Conservation (phyloP, 805 yeast genomes). For the Suhomyces tanzawaensis region DNA sequence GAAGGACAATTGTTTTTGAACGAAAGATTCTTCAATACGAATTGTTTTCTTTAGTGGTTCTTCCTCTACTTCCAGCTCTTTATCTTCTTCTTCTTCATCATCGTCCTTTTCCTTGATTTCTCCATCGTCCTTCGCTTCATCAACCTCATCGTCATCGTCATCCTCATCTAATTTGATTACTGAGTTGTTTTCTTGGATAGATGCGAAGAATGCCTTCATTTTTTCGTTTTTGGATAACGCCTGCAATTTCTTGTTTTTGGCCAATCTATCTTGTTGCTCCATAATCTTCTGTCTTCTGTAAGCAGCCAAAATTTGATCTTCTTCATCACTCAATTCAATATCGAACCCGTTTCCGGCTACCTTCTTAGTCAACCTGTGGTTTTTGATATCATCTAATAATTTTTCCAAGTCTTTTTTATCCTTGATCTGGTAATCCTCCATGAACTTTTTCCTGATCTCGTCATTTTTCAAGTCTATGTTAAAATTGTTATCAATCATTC, state of each 20-base stretch:
- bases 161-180: conserved; percentile 27
- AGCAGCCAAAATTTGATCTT: conserved; percentile 56
- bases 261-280: conserved; percentile 49
- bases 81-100: conserved; percentile 15
- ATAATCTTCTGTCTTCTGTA: conserved; percentile 42
- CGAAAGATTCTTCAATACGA: conserved; percentile 52
- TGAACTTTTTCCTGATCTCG: conserved; percentile 55
- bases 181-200: conserved; percentile 49
- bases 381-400: conserved; percentile 67
- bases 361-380: conserved; percentile 64
- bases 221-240: conserved; percentile 51
- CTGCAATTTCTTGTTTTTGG: conserved; percentile 44
- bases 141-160: conserved; percentile 21
- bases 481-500: conserved; percentile 70
- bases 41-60: conserved; percentile 31
- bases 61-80: conserved; percentile 17
- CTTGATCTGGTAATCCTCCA: conserved; percentile 57
- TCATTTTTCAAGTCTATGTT: conserved; percentile 55
- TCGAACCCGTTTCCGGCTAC: conserved; percentile 53
- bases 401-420: conserved; percentile 65
- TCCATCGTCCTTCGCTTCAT: conserved; percentile 18
- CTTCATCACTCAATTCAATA: conserved; percentile 72
- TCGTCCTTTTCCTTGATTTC: conserved; percentile 1
- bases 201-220: conserved; percentile 64
- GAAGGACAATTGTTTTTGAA: conserved; percentile 56